phyloP scores from a whole-genome alignment of 164 flowering plant genomes.

The Litsea cubeba region DNA sequence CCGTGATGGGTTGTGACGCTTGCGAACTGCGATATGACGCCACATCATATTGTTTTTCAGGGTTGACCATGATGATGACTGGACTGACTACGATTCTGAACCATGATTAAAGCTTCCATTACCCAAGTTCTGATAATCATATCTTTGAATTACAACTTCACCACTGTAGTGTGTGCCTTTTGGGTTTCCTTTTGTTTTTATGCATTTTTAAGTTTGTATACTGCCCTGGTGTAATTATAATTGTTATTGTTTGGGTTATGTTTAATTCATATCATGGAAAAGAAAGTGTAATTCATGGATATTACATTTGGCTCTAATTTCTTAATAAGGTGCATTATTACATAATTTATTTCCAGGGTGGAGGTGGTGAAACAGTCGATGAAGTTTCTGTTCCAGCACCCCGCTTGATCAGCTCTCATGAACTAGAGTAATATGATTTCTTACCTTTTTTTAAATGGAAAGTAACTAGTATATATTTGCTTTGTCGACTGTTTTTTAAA shows the following conservation, averaged over 20 bases:
- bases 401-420: conserved; percentile 65
- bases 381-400: conserved; percentile 52
- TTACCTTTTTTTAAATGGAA: not conserved
- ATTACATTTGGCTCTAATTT: not conserved
- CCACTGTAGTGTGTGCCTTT: too few relatives aligned
- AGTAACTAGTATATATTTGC: too few relatives aligned
- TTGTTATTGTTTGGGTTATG: not conserved
- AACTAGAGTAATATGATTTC: conserved; percentile 65
- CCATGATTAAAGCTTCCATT: too few relatives aligned
- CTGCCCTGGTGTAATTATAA: not conserved
- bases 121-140: too few relatives aligned
- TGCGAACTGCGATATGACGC: too few relatives aligned
- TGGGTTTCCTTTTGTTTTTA: not conserved
- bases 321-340: not conserved
- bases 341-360: conserved; percentile 48
- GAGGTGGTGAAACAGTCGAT: conserved; percentile 50
- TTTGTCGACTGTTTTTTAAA: not conserved
- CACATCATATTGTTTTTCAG: too few relatives aligned
- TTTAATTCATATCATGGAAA: not conserved
- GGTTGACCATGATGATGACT: too few relatives aligned
- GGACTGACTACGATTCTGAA: too few relatives aligned
- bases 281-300: too few relatives aligned
- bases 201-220: not conserved
- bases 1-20: too few relatives aligned
- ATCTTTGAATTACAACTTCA: too few relatives aligned